Evolutionary conservation across 345 rosid species (phyloP).

Genomic region (Camelina neglecta): DNA sequence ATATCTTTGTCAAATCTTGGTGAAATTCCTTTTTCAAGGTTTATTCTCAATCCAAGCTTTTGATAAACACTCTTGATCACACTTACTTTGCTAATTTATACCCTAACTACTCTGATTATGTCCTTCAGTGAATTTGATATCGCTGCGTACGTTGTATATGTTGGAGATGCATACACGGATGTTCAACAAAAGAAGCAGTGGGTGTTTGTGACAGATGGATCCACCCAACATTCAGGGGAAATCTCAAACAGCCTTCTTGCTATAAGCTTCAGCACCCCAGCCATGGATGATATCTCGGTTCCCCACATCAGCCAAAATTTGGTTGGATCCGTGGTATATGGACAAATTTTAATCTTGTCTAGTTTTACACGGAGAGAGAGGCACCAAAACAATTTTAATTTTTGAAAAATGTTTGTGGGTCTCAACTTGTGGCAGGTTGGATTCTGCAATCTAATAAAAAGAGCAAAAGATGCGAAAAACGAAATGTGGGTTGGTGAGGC

Average conservation of each 20-base stretch:
- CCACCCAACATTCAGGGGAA: constrained; percentile 53
- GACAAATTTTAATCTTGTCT: constrained; percentile 14
- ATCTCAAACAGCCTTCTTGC: constrained; percentile 71
- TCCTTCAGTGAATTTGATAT: constrained; percentile 79
- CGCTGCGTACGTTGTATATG: constrained; percentile 70
- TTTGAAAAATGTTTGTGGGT: constrained; percentile 11
- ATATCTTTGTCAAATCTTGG: constrained; percentile 63
- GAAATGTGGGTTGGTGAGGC: constrained; percentile 85
- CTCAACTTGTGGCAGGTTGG: constrained; percentile 60
- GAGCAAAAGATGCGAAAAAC: constrained; percentile 71
- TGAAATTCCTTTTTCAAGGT: constrained; percentile 57
- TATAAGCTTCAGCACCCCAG: constrained; percentile 75
- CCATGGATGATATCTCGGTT: constrained; percentile 51
- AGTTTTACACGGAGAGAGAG: not conserved
- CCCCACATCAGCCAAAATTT: constrained; percentile 68
- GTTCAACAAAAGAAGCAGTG: constrained; percentile 78
- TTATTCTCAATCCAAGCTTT: constrained; percentile 21
- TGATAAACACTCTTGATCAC: constrained; percentile 4
- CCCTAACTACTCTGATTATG: not conserved
- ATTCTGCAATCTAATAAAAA: constrained; percentile 80
- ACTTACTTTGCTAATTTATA: constrained; percentile 1
- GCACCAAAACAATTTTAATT: not conserved
- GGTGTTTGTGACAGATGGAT: constrained; percentile 87
- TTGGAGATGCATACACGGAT: constrained; percentile 67
- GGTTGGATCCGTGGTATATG: constrained; percentile 80